Evolutionary conservation across 2,329 filamentous ascomycete species (phyloP), one percentile per base, ranked within the genome.

Genomic region (Xylaria sp.): DNA sequence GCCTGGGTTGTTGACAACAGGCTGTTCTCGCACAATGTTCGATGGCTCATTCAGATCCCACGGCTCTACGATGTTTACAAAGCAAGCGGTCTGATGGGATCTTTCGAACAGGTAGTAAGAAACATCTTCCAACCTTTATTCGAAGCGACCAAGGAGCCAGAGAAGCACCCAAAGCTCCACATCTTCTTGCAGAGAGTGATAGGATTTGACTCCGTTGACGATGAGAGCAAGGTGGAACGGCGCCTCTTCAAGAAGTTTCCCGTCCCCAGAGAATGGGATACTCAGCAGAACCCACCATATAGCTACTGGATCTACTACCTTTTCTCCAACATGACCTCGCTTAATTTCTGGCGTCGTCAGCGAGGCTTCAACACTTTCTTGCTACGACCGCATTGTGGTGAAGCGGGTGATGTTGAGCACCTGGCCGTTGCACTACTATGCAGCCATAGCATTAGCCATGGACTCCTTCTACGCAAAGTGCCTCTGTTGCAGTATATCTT

Each of bases 271-370:
- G 88, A 88, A 57, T 99, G 95, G 95, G 86, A 89, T 67, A 93
- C 92, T 0, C 93, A 91, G 71, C 94, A 98, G 77, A 99, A 99
- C 73, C 95, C 95, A 14, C 95, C 95, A 0, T 99, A 99, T 80
- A 97, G 91, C 75, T 99, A 99, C 79, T 99, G 95, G 95, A 91
- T 98, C 74, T 99, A 99, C 79, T 96, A 97, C 74, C 84, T 98
- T 56, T 98, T 95, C 73, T 89, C 95, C 66, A 99, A 99, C 76
- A 92, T 97, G 77, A 86, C 90, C 0, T 97, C 94, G 9, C 84
- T 99, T 70, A 99, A 99, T 74, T 86, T 90, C 61, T 97, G 92
- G 90, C 88, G 95, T 45, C 94, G 92, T 74, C 89, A 90, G 73
- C 89, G 94, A 53, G 94, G 94, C 0, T 97, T 98, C 84, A 99